Base-by-base conservation (phyloP, 192 early-diverging fungal genomes). In the Linderina pennispora region DNA sequence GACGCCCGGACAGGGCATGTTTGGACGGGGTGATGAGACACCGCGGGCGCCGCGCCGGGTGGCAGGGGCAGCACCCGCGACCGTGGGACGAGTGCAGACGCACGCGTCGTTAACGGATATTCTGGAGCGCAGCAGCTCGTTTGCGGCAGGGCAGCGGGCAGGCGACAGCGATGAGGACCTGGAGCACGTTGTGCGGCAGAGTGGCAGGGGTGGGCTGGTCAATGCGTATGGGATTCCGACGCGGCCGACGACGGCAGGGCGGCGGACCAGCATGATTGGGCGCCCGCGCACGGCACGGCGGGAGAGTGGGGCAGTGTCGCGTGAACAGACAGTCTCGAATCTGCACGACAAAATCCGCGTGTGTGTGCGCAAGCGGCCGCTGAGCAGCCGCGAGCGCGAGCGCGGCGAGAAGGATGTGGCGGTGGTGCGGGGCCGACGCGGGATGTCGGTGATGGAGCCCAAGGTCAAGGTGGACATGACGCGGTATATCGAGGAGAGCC, bases 391-490 rank as follows among this genome's bases (percentile, higher is more conserved):
- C 60, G 96, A 99, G 63, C 47, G 79, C 21, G 81, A 84, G 20
- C 66, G 72, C 17, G 80, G 75, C 32, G 91, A 99, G 50, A 83
- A 82, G 50, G 96, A 99, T 50, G 89, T 97, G 60, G 85, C 88
- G 3, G 53, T 66, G 5, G 65, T 80, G 13, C 64, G 60, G 4
- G 79, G 87, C 17, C 63, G 78, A 2, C 77, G 96, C 16, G 83
- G 79, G 43, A 54, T 99, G 33, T 70, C 78, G 3, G 84, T 99
- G 5, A 83, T 94, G 71, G 96, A 99, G 55, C 96, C 92, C 53
- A 99, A 99, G 80, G 80, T 89, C 17, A 93, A 93, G 48, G 84
- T 99, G 11, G 96, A 99, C 55, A 70, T 99, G 77, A 94, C 94
- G 23, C 88, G 82, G 60, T 99, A 88, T 55, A 85, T 90, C 36